These are phyloP conservation scores for Kazachstania kunashirensis DNA, from an alignment of 805 yeast genomes.

Conservation along the genomic window DNA sequence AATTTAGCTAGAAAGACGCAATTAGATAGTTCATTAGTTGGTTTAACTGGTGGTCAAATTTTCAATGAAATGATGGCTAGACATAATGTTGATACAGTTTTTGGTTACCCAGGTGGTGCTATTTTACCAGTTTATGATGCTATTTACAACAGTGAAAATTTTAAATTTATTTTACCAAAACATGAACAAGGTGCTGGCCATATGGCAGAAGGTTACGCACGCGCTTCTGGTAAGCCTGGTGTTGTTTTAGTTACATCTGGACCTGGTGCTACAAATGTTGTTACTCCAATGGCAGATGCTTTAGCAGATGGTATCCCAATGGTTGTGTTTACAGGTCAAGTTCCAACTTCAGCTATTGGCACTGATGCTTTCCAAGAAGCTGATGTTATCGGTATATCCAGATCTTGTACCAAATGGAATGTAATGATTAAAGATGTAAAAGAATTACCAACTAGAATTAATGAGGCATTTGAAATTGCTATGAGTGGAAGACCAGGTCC, in stretches of 20 bases:
- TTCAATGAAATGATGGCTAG: conserved; percentile 98
- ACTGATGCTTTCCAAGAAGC: conserved; percentile 99
- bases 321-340: conserved; percentile 96
- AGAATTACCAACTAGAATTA: conserved; percentile 89
- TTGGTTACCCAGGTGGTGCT: conserved; percentile 99
- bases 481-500: conserved; percentile 97
- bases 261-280: conserved; percentile 97
- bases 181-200: conserved; percentile 99
- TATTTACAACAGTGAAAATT: conserved; percentile 79
- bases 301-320: conserved; percentile 94
- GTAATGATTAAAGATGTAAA: conserved; percentile 95
- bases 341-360: conserved; percentile 89
- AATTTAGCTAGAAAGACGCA: neutral
- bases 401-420: conserved; percentile 98
- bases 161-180: conserved; percentile 84
- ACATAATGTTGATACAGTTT: conserved; percentile 89
- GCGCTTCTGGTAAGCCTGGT: conserved; percentile 93
- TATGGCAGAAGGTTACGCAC: conserved; percentile 98
- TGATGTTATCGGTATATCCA: conserved; percentile 90
- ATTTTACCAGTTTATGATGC: conserved; percentile 97
- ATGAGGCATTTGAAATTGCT: conserved; percentile 97
- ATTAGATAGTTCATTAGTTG: conserved; percentile 81
- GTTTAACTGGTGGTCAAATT: conserved; percentile 96
- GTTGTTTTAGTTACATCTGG: conserved; percentile 98
- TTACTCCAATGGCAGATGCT: conserved; percentile 98